phyloP scores from a whole-genome alignment of 768 basidiomycete genomes.

The Fomitopsis pulvina region DNA sequence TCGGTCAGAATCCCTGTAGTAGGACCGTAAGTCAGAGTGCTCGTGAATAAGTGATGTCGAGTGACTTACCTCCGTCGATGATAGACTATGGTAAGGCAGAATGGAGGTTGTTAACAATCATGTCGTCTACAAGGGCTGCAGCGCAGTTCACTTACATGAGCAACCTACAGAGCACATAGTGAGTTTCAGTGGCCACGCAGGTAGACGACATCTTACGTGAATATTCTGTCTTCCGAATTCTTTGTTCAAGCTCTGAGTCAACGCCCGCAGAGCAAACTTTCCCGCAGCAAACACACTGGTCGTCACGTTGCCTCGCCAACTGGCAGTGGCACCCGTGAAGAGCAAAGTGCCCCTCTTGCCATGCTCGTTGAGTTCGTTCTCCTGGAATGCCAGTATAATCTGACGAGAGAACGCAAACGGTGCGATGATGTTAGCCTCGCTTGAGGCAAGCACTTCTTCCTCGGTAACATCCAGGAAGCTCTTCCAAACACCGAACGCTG shows the following conservation, averaged over 20 bases:
- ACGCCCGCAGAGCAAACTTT: slow-evolving; percentile 32
- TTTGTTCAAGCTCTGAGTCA: slow-evolving; percentile 37
- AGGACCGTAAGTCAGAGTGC: background rate
- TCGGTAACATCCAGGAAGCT: slow-evolving; percentile 34
- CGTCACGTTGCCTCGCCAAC: slow-evolving; percentile 30
- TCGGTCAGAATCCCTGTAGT: slow-evolving; percentile 31
- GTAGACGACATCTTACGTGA: slow-evolving; percentile 23
- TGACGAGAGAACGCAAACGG: slow-evolving; percentile 34
- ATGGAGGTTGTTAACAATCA: background rate
- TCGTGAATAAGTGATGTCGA: background rate
- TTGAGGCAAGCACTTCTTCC: slow-evolving; percentile 24
- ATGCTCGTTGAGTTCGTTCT: slow-evolving; percentile 22
- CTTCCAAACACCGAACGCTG: slow-evolving; percentile 30
- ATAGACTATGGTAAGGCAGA: slow-evolving; percentile 41
- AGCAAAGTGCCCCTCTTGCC: slow-evolving; percentile 36
- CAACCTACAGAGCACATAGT: slow-evolving; percentile 33
- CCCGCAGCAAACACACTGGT: slow-evolving; percentile 35
- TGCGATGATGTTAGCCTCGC: slow-evolving; percentile 29
- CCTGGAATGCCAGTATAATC: slow-evolving; percentile 27
- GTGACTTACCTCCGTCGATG: slow-evolving; percentile 53
- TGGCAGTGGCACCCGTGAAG: slow-evolving; percentile 40
- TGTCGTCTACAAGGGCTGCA: background rate
- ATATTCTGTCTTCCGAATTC: slow-evolving; percentile 40
- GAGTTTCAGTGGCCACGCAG: background rate
- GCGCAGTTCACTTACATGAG: slow-evolving; percentile 48